Base-by-base conservation (phyloP, 768 basidiomycete species). In the Kockovaella imperatae region DNA sequence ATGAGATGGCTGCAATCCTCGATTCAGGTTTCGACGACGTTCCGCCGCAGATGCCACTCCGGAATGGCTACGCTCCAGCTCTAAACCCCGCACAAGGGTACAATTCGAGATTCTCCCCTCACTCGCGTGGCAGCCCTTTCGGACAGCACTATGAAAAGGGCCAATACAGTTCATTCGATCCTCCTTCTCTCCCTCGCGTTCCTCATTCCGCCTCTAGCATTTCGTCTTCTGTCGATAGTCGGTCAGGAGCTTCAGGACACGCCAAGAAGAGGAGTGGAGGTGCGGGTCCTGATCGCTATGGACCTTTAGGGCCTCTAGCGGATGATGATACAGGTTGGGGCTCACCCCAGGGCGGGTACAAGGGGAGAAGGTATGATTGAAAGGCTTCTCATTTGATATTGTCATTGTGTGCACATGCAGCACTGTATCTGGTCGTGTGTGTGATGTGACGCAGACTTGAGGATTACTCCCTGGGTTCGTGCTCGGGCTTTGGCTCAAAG, bases 1-100 rank as follows among this genome's bases (percentile, higher is more conserved):
- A 81, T 5, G 87, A 93, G 65, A 74, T 97, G 51, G 85, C 89
- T 66, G 87, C 87, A 28, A 95, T 96, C 83, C 75, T 97, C 49
- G 87, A 97, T 61, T 75, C 75, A 52, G 91, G 89, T 4, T 95
- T 91, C 68, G 87, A 93, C 49, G 84, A 87, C 50, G 72, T 72
- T 40, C 25, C 30, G 18, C 31, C 38, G 29, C 34, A 40, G 25
- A 41, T 35, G 26, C 28, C 15, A 25, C 54, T 3, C 20, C 39
- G 34, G 25, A 51, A 31, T n/a, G 39, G 24, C 45, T 31, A 2
- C 49, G 55, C 35, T 36, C 35, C 42, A 51, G 52, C 11, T 54
- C 56, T 8, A 56, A 54, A n/a, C 35, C 59, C 15, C 53, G 54
- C 29, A 23, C n/a, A n/a, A n/a, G n/a, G n/a, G n/a, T 47, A 34